Conservation (phyloP, 2,329 filamentous ascomycete species). For the Xylaria sp. region DNA sequence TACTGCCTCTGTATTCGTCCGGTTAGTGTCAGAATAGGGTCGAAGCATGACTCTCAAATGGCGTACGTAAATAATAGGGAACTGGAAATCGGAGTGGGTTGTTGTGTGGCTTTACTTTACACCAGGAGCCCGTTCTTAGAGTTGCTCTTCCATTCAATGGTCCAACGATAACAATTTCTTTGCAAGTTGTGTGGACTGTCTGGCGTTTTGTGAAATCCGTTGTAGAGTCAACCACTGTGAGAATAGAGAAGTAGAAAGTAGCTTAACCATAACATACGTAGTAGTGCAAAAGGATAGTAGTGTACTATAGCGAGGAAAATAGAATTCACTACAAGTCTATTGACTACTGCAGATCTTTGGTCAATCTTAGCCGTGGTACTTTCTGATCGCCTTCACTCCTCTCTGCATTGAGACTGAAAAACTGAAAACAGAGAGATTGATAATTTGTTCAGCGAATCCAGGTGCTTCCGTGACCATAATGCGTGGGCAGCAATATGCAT, state of each 20-base stretch:
- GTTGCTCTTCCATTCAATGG: slow-evolving; percentile 36
- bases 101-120: slow-evolving; percentile 43
- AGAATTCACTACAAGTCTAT: slow-evolving; percentile 1
- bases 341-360: neutral
- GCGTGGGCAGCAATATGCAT: neutral
- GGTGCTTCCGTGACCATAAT: neutral
- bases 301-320: neutral
- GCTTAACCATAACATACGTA: neutral
- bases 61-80: slow-evolving; percentile 47
- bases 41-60: slow-evolving; percentile 37
- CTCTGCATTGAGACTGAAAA: neutral
- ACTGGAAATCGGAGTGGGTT: slow-evolving; percentile 43
- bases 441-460: neutral
- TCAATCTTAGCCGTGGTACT: neutral
- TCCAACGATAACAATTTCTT: slow-evolving; percentile 32
- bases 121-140: slow-evolving; percentile 47
- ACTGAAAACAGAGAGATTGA: neutral
- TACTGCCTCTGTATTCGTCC: slow-evolving; percentile 40
- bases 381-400: neutral
- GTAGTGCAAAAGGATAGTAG: neutral
- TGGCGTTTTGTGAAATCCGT: slow-evolving; percentile 10
- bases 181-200: slow-evolving; percentile 19
- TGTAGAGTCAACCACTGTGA: slow-evolving; percentile 5
- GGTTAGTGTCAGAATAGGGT: slow-evolving; percentile 38
- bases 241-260: slow-evolving; percentile 14